phyloP scores from a whole-genome alignment of 306 rosid genomes.

The Castanea sativa region DNA sequence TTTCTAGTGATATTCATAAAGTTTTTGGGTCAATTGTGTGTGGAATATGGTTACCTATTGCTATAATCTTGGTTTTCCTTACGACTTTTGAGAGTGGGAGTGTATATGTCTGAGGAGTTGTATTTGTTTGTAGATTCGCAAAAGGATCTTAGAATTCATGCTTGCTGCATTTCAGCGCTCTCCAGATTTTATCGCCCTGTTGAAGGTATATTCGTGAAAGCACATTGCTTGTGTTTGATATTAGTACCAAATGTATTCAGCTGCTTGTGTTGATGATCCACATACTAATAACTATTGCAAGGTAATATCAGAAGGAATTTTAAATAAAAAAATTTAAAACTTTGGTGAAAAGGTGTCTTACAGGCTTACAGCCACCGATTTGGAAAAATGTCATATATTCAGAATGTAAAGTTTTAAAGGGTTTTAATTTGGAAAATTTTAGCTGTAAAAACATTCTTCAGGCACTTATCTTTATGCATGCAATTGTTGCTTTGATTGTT shows the following conservation, averaged over 20 bases:
- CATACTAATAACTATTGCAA: neutral
- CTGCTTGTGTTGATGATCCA: slow-evolving; percentile 11
- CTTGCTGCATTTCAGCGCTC: slow-evolving; percentile 85
- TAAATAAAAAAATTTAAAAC: neutral
- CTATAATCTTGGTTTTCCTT: neutral
- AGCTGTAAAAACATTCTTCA: neutral
- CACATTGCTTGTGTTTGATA: slow-evolving; percentile 13
- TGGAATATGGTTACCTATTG: neutral
- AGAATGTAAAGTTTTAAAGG: neutral
- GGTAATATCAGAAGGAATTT: neutral
- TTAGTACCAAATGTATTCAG: slow-evolving; percentile 8
- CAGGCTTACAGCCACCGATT: no score
- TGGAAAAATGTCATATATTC: neutral
- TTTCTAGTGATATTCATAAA: neutral
- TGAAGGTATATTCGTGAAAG: slow-evolving; percentile 57
- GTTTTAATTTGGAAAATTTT: neutral
- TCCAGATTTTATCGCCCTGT: slow-evolving; percentile 77
- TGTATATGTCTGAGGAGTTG: neutral
- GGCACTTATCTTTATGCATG: neutral
- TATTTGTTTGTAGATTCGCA: slow-evolving; percentile 60
- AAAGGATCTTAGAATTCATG: slow-evolving; percentile 83
- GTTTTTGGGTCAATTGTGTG: neutral
- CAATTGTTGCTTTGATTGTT: neutral
- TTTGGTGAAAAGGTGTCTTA: neutral
- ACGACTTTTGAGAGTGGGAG: neutral